Percentiles rank a stretch among this genome's conserved stretches.
phyloP scores from a whole-genome alignment of 2,329 filamentous ascomycete species.

The Talaromyces atroroseus region DNA sequence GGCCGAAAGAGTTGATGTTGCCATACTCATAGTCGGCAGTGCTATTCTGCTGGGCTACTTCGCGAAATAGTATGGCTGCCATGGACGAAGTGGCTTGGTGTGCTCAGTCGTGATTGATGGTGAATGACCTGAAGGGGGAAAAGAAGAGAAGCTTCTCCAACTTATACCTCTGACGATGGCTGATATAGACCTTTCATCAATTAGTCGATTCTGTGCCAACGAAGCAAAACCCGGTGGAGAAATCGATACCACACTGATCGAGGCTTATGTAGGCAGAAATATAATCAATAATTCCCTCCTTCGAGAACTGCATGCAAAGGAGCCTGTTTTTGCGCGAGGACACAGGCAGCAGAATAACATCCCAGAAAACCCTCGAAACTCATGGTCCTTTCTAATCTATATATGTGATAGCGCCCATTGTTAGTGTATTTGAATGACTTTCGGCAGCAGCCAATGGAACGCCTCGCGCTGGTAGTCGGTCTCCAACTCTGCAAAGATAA shows the following conservation, averaged over 20 bases:
- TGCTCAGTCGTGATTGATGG: background rate
- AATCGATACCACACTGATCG: background rate
- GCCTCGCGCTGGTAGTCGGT: too few species aligned
- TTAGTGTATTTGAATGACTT: background rate
- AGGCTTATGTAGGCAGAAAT: conserved; percentile 3
- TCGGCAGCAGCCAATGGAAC: too few species aligned
- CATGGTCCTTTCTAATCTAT: too few species aligned
- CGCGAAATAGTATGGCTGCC: background rate
- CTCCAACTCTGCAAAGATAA: too few species aligned
- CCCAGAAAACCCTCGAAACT: background rate
- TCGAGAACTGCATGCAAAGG: background rate
- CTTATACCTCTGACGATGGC: background rate
- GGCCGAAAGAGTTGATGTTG: conserved; percentile 4
- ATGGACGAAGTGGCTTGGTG: background rate
- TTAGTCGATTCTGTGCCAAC: background rate
- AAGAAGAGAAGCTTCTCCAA: background rate
- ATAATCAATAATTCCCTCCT: too few species aligned
- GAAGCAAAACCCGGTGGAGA: background rate
- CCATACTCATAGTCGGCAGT: background rate
- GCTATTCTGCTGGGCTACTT: background rate
- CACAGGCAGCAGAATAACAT: background rate
- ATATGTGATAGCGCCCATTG: background rate
- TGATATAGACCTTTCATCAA: background rate
- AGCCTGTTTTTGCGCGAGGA: background rate
- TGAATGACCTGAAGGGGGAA: background rate